phyloP scores from a whole-genome alignment of 2,329 filamentous ascomycete species.

The Penicillium occitanis region DNA sequence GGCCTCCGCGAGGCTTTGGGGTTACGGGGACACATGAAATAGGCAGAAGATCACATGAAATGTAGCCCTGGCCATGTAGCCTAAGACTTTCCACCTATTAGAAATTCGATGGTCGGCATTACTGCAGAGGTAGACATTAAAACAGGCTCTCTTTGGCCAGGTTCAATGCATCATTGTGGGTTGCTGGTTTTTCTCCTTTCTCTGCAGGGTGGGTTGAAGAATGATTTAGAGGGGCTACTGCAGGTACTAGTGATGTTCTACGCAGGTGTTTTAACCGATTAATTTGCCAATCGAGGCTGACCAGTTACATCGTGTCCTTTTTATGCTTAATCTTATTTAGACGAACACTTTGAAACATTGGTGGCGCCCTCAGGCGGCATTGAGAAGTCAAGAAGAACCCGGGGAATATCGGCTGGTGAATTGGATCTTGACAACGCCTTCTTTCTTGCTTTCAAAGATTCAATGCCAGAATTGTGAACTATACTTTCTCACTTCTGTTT shows the following conservation, averaged over 20 bases:
- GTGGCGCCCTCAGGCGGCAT: background rate
- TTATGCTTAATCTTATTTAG: background rate
- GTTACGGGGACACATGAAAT: background rate
- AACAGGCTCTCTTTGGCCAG: background rate
- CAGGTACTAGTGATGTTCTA: background rate
- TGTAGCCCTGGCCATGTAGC: background rate
- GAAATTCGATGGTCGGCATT: background rate
- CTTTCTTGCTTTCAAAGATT: background rate
- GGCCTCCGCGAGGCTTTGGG: background rate
- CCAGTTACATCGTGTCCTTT: background rate
- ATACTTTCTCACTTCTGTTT: background rate
- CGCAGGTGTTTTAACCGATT: background rate
- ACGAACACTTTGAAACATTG: background rate
- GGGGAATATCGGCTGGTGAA: constrained; percentile 1
- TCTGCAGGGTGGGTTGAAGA: background rate
- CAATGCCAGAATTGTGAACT: background rate
- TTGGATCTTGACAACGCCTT: background rate
- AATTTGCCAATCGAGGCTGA: background rate
- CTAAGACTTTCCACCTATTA: background rate
- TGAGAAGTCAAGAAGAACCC: background rate
- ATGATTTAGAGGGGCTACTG: background rate
- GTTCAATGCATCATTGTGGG: background rate
- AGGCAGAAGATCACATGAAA: background rate
- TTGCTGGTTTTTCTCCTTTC: background rate
- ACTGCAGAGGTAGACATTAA: background rate